These are phyloP conservation scores for Phytophthora sp. DNA, from an alignment of 352 stramenopile species.

Conservation along the genomic window DNA sequence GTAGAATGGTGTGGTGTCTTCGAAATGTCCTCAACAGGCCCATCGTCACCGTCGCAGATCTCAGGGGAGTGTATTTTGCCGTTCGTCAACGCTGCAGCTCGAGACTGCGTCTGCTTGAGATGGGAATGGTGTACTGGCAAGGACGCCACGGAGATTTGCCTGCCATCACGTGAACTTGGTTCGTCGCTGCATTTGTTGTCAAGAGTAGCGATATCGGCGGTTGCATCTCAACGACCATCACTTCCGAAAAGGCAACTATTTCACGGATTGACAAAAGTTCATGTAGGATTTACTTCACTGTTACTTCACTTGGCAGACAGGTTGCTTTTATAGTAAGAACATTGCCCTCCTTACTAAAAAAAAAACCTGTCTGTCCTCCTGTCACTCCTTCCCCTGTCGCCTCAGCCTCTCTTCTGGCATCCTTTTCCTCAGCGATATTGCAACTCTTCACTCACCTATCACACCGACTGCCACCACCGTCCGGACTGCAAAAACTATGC, in stretches of 20 bases:
- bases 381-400: too few species aligned
- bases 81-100: constrained; percentile 4
- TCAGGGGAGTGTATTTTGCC: neutral
- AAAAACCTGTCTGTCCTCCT: too few species aligned
- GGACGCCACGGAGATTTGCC: neutral
- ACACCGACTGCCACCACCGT: too few species aligned
- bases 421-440: too few species aligned
- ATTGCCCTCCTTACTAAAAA: too few species aligned
- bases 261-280: too few species aligned
- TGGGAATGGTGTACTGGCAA: neutral
- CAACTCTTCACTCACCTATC: too few species aligned
- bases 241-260: constrained; percentile 27
- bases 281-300: too few species aligned
- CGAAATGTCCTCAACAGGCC: neutral
- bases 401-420: too few species aligned
- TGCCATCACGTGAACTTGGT: neutral
- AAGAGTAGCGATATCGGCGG: constrained; percentile 1
- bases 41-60: neutral
- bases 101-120: constrained; percentile 5
- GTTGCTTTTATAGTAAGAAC: too few species aligned
- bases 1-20: constrained; percentile 9
- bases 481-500: too few species aligned
- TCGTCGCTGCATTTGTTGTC: constrained; percentile 14
- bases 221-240: constrained; percentile 32
- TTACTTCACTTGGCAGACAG: too few species aligned